phyloP scores from a whole-genome alignment of 805 yeast genomes.

The Teunomyces cretensis region DNA sequence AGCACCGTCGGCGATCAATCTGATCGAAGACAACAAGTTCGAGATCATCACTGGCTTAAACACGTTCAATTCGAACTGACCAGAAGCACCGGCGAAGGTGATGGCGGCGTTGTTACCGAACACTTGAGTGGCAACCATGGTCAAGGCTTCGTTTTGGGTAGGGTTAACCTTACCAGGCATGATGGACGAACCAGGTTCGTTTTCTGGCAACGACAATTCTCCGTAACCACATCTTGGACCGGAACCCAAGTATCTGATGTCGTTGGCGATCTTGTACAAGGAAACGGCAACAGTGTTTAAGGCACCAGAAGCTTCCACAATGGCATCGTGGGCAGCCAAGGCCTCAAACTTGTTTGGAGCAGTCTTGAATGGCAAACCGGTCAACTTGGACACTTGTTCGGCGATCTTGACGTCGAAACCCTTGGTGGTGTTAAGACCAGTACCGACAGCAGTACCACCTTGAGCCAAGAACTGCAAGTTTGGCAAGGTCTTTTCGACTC shows the following conservation, averaged over 20 bases:
- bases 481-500: constrained; percentile 77
- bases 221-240: constrained; percentile 99
- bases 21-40: constrained; percentile 82
- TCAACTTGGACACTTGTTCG: constrained; percentile 75
- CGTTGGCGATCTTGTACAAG: constrained; percentile 94
- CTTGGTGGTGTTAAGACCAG: constrained; percentile 91
- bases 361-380: constrained; percentile 86
- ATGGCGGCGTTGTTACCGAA: constrained; percentile 95
- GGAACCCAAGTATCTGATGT: constrained; percentile 95
- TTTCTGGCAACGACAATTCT: constrained; percentile 91
- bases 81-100: constrained; percentile 97
- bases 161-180: constrained; percentile 99
- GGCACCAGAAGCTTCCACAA: constrained; percentile 97
- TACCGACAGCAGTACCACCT: constrained; percentile 99
- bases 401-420: constrained; percentile 92
- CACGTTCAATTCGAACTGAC: constrained; percentile 97
- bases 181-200: constrained; percentile 98
- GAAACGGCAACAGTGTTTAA: constrained; percentile 93
- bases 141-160: constrained; percentile 97
- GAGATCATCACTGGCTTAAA: constrained; percentile 96
- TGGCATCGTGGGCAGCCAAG: constrained; percentile 97
- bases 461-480: constrained; percentile 85
- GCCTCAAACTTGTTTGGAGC: constrained; percentile 99
- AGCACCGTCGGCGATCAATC: constrained; percentile 86
- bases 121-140: constrained; percentile 97